phyloP scores from a whole-genome alignment of 805 yeast genomes.

The Saccharomycopsis schoenii region DNA sequence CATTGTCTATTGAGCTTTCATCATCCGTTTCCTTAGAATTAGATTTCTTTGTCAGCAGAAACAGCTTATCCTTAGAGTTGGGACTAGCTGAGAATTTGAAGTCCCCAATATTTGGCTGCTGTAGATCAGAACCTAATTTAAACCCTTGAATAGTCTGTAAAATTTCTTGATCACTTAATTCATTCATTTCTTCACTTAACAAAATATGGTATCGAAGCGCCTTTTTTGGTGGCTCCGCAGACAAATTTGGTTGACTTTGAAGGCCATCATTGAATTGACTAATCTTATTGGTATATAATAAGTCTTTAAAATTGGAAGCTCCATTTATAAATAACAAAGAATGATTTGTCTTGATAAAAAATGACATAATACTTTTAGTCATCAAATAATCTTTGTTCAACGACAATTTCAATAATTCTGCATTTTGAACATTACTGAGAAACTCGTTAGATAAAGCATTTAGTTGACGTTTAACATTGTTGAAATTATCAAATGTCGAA shows the following conservation, averaged over 20 bases:
- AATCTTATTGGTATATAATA: conserved; percentile 53
- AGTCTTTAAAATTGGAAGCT: conserved; percentile 50
- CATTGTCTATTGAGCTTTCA: neutral
- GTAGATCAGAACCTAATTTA: conserved; percentile 42
- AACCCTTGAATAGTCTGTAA: conserved; percentile 35
- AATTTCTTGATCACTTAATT: conserved; percentile 33
- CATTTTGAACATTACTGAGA: conserved; percentile 63
- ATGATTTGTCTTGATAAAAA: conserved; percentile 29
- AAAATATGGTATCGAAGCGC: conserved; percentile 29
- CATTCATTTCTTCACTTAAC: conserved; percentile 46
- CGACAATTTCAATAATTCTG: conserved; percentile 50
- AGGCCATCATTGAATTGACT: neutral
- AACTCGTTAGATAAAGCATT: conserved; percentile 65
- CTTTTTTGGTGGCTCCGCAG: neutral
- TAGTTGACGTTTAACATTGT: conserved; percentile 70
- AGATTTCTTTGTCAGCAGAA: neutral
- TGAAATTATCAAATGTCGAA: conserved; percentile 58
- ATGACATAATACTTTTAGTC: conserved; percentile 3
- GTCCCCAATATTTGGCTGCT: conserved; percentile 21
- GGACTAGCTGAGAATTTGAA: neutral
- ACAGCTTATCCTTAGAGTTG: neutral
- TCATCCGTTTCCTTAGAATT: no score
- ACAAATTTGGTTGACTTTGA: neutral
- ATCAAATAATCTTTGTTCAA: conserved; percentile 7
- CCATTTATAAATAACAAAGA: conserved; percentile 44